These are phyloP conservation scores for Citropsis articulata DNA, from an alignment of 345 rosid species.

Conservation along the genomic window DNA sequence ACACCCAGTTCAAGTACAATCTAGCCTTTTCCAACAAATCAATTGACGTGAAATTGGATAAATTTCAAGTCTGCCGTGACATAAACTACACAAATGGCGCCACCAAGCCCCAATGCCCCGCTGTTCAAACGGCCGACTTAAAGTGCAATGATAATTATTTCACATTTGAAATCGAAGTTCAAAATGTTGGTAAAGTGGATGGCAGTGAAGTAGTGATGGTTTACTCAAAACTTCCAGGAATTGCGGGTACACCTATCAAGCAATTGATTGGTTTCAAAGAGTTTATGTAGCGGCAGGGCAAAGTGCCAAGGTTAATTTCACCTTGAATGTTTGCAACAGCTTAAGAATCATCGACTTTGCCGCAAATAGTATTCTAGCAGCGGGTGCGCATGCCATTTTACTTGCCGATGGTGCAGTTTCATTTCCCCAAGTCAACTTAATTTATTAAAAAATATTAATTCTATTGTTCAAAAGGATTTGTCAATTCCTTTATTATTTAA, in stretches of 20 bases:
- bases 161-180: slow-evolving; percentile 13
- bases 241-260: slow-evolving; percentile 16
- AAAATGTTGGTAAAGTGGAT: slow-evolving; percentile 23
- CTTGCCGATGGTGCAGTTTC: slow-evolving; percentile 21
- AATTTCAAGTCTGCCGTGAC: slow-evolving; percentile 24
- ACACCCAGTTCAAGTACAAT: slow-evolving; percentile 28
- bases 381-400: slow-evolving; percentile 26
- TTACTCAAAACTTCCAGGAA: slow-evolving; percentile 35
- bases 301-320: neutral
- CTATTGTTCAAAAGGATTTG: too few relatives aligned
- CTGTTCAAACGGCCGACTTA: slow-evolving; percentile 4
- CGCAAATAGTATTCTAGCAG: slow-evolving; percentile 15
- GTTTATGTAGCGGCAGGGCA: slow-evolving; percentile 2
- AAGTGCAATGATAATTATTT: neutral
- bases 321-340: slow-evolving; percentile 29
- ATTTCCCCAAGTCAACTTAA: neutral
- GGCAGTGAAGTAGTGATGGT: slow-evolving; percentile 32
- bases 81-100: neutral
- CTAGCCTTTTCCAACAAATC: neutral
- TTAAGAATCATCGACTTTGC: slow-evolving; percentile 18
- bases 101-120: slow-evolving; percentile 19
- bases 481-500: too few relatives aligned
- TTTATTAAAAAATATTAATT: neutral
- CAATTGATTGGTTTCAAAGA: slow-evolving; percentile 37
- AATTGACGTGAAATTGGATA: neutral